Evolutionary conservation across 2,329 filamentous ascomycete genomes (phyloP).

Genomic region (Trichoderma guizhouense): DNA sequence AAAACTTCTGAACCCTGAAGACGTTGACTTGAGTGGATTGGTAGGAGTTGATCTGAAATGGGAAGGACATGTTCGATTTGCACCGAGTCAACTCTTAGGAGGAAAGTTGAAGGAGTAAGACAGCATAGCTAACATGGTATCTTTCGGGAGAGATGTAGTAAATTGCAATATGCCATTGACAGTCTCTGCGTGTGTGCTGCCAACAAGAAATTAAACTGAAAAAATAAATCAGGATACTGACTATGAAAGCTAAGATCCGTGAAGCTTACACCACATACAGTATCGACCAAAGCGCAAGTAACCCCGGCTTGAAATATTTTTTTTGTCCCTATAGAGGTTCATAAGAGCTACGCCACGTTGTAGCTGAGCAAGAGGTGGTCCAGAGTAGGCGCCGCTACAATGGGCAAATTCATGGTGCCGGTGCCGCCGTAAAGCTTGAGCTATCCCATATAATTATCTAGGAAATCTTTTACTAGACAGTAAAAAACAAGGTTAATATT

Average conservation of each 20-base stretch:
- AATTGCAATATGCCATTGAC: background rate
- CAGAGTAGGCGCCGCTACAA: background rate
- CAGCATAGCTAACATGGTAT: background rate
- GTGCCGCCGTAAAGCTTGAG: background rate
- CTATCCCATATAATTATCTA: background rate
- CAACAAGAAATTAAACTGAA: background rate
- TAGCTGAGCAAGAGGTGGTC: background rate
- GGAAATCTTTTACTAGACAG: background rate
- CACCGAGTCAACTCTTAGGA: background rate
- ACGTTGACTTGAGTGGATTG: background rate
- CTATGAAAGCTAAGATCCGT: background rate
- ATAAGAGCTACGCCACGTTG: fast-evolving
- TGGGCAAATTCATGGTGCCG: no score
- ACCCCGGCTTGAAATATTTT: background rate
- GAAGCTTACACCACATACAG: background rate
- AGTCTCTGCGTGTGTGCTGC: background rate
- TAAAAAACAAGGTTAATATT: background rate
- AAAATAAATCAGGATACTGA: background rate
- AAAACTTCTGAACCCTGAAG: background rate
- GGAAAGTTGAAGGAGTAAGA: background rate
- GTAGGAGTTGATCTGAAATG: background rate
- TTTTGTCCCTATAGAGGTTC: background rate
- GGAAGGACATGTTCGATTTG: background rate
- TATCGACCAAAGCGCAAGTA: background rate
- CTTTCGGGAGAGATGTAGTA: background rate